Evolutionary conservation across 352 stramenopile genomes (phyloP).

Genomic region (Globisporangium heterothallicum): DNA sequence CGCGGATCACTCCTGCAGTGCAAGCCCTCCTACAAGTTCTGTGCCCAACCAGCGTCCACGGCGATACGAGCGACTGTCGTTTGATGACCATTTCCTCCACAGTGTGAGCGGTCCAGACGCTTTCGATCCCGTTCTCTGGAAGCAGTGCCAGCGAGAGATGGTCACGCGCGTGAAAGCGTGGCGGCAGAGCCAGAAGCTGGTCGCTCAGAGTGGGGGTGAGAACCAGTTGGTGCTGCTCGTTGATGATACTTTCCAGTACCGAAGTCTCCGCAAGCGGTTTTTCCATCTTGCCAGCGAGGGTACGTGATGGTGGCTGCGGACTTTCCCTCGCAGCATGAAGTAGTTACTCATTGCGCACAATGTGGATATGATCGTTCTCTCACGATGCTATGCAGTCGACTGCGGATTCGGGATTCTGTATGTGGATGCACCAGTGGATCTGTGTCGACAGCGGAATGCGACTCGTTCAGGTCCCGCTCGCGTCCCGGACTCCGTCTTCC

Average conservation of each 20-base stretch:
- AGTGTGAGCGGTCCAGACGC: background rate
- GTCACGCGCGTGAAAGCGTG: slow-evolving; percentile 15
- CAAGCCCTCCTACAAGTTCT: too few relatives aligned
- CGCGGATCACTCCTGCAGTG: too few relatives aligned
- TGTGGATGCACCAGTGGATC: slow-evolving; percentile 19
- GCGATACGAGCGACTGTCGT: slow-evolving; percentile 36
- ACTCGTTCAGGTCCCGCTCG: slow-evolving; percentile 13
- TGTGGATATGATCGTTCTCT: slow-evolving; percentile 4
- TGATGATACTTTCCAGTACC: slow-evolving; percentile 70
- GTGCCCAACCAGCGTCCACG: background rate
- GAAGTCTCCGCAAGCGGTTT: slow-evolving; percentile 66
- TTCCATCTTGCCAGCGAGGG: slow-evolving; percentile 42
- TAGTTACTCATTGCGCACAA: too few relatives aligned
- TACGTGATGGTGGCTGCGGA: too few relatives aligned
- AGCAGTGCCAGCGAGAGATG: slow-evolving; percentile 48
- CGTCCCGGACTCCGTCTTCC: slow-evolving; percentile 40
- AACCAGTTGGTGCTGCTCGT: slow-evolving; percentile 43
- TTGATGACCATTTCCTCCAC: slow-evolving; percentile 47
- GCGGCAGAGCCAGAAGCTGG: background rate
- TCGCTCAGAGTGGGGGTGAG: background rate
- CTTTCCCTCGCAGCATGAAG: too few relatives aligned
- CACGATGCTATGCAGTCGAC: slow-evolving; percentile 13
- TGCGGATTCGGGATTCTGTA: slow-evolving; percentile 47
- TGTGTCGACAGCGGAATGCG: slow-evolving; percentile 41
- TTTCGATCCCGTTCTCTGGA: slow-evolving; percentile 54